Evolutionary conservation across 1,284 basidiomycete genomes (phyloP).

Genomic region (Trichosporon sp.): DNA sequence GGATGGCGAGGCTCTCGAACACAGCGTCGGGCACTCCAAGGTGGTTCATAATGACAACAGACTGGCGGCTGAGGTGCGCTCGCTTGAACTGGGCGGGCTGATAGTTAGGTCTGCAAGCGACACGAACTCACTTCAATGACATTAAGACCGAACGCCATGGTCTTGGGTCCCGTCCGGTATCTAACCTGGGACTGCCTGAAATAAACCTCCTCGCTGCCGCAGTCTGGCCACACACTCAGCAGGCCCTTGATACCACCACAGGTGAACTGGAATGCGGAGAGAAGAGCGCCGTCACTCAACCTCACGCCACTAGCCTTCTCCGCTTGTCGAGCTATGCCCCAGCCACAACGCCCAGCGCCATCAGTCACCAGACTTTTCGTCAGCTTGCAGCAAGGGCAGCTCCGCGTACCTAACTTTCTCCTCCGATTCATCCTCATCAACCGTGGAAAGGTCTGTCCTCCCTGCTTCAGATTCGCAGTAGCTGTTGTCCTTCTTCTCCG

Average conservation of each 20-base stretch:
- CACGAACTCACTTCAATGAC: conserved; percentile 30
- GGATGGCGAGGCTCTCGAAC: conserved; percentile 29
- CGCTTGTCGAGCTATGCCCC: conserved; percentile 31
- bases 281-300: conserved; percentile 24
- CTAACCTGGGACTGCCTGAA: conserved; percentile 38
- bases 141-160: conserved; percentile 31
- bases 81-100: conserved; percentile 36
- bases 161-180: conserved; percentile 30
- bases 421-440: background rate
- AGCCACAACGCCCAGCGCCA: conserved; percentile 38
- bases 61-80: conserved; percentile 40
- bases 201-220: conserved; percentile 26
- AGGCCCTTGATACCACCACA: conserved; percentile 43
- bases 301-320: conserved; percentile 32
- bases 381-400: background rate
- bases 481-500: background rate
- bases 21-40: conserved; percentile 34
- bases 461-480: background rate
- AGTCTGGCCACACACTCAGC: conserved; percentile 36
- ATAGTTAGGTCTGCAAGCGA: background rate
- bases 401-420: background rate
- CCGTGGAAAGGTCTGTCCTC: background rate
- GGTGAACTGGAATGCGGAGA: conserved; percentile 41
- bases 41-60: conserved; percentile 36
- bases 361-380: conserved; percentile 36